A percentile compares a stretch with the other conserved stretches of the same genome.
These are phyloP conservation scores for Heritiera littoralis DNA, from an alignment of 345 rosid genomes.

Conservation along the genomic window DNA sequence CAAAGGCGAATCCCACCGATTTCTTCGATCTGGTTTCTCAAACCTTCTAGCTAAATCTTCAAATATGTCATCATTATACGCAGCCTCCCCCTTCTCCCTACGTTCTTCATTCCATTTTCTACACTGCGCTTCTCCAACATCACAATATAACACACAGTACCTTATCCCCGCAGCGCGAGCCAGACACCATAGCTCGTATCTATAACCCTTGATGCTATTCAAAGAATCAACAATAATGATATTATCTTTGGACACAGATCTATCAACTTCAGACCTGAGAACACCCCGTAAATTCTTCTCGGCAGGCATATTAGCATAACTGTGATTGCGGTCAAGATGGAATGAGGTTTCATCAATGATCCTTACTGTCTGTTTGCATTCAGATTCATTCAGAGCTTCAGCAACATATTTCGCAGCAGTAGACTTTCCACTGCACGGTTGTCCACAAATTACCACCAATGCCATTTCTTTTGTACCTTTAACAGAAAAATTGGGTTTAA, in stretches of 20 bases:
- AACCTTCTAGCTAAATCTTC: constrained; percentile 83
- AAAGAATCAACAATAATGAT: constrained; percentile 86
- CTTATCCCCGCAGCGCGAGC: constrained; percentile 90
- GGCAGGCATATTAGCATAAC: constrained; percentile 82
- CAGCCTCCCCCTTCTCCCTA: constrained; percentile 54
- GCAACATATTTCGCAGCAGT: constrained; percentile 60
- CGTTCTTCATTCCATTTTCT: constrained; percentile 82
- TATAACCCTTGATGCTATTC: constrained; percentile 92
- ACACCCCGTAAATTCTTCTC: constrained; percentile 96
- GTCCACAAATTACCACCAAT: constrained; percentile 89
- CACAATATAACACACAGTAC: constrained; percentile 76
- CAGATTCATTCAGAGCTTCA: constrained; percentile 68
- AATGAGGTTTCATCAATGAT: constrained; percentile 73
- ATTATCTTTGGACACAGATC: constrained; percentile 84
- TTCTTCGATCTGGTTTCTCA: constrained; percentile 88
- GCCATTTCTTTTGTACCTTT: constrained; percentile 49
- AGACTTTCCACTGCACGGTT: constrained; percentile 95
- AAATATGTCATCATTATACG: constrained; percentile 65
- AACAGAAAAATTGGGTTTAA: background rate
- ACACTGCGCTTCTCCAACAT: constrained; percentile 64
- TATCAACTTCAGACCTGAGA: constrained; percentile 94
- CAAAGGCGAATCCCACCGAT: constrained; percentile 95
- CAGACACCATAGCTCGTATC: constrained; percentile 94
- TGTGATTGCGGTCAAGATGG: constrained; percentile 88
- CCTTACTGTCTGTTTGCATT: constrained; percentile 57